A percentile compares a stretch with the other conserved stretches of the same genome.
Conservation (phyloP, 768 basidiomycete genomes). For the Russula abietina region DNA sequence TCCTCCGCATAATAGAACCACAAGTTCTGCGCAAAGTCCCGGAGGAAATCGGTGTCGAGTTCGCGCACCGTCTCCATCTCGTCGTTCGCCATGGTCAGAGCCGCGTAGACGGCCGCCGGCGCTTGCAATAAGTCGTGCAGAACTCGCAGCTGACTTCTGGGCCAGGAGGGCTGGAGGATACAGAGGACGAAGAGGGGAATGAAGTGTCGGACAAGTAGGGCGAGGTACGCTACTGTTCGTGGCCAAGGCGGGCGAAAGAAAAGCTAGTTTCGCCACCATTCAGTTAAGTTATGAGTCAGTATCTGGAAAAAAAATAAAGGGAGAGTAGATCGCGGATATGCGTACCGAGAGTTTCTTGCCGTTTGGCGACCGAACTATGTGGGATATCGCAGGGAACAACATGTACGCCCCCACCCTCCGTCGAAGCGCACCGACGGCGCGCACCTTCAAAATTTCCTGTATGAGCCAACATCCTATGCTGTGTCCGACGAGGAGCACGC, state of each 20-base stretch:
- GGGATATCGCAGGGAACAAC: conserved; percentile 63
- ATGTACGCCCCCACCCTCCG: conserved; percentile 41
- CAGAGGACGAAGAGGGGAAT: conserved; percentile 35
- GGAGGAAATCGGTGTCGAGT: conserved; percentile 44
- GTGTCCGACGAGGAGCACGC: conserved; percentile 52
- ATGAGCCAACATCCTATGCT: conserved; percentile 71
- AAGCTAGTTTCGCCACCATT: conserved; percentile 34
- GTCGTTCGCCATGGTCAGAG: conserved; percentile 56
- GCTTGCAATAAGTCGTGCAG: conserved; percentile 48
- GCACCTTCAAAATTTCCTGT: conserved; percentile 50
- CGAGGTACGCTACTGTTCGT: conserved; percentile 40
- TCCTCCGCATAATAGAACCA: conserved; percentile 55
- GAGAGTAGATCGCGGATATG: too few relatives aligned
- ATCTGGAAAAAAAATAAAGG: too few relatives aligned
- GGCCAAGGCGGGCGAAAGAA: conserved; percentile 45
- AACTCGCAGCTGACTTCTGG: conserved; percentile 40
- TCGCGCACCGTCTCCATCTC: conserved; percentile 60
- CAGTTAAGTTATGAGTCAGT: too few relatives aligned
- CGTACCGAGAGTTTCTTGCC: conserved; percentile 54
- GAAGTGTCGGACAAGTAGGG: conserved; percentile 37
- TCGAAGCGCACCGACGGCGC: conserved; percentile 45
- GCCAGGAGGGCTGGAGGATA: conserved; percentile 46
- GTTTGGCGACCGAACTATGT: conserved; percentile 61
- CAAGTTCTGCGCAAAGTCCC: conserved; percentile 35
- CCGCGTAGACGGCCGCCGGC: conserved; percentile 45